These are phyloP conservation scores for Trametes sanguinea DNA, from an alignment of 768 basidiomycete genomes.

Conservation along the genomic window DNA sequence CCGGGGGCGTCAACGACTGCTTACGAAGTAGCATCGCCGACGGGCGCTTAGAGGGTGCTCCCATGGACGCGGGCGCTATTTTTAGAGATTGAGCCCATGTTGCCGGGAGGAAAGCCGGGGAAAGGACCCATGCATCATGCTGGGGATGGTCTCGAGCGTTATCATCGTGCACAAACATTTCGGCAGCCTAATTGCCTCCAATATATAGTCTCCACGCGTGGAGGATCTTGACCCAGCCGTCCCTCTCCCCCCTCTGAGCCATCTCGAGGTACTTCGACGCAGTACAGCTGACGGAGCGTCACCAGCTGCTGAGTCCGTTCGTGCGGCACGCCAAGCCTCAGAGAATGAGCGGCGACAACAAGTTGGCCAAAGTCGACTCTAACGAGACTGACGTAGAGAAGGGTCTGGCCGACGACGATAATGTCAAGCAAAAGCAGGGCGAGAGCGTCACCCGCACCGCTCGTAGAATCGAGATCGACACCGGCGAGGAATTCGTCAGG, in stretches of 20 bases:
- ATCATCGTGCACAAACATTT: background rate
- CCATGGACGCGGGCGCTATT: background rate
- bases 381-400: conserved; percentile 18
- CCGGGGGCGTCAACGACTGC: background rate
- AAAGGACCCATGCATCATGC: background rate
- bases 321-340: background rate
- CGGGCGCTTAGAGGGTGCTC: background rate
- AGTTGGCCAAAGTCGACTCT: conserved; percentile 12
- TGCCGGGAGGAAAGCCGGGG: background rate
- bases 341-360: conserved; percentile 13
- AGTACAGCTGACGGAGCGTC: no score
- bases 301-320: background rate
- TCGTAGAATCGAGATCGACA: conserved; percentile 30
- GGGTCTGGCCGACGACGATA: background rate
- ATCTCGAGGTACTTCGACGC: background rate
- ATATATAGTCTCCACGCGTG: conserved; percentile 2
- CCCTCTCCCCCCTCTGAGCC: background rate
- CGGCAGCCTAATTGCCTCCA: background rate
- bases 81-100: background rate
- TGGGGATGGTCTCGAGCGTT: background rate
- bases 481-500: conserved; percentile 37
- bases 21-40: background rate
- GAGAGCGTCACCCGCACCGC: background rate
- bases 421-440: conserved; percentile 4
- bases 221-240: background rate